Base-by-base conservation (phyloP, 768 basidiomycete genomes). In the Lactarius akahatsu region DNA sequence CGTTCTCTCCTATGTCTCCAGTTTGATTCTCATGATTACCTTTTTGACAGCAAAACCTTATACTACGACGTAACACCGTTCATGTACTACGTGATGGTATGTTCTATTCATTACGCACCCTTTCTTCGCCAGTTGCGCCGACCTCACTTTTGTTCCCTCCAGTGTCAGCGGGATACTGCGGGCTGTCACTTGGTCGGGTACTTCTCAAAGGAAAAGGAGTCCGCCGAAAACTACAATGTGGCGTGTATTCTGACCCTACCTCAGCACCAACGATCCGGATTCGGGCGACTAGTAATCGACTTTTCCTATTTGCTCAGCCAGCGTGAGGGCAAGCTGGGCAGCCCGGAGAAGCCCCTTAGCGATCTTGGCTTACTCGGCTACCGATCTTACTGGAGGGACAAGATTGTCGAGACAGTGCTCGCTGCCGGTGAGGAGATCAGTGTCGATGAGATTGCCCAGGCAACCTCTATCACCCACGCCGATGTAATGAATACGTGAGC, bases 1-100 rank as follows among this genome's bases (percentile, higher is more conserved):
- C 73, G 91, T 85, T 55, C 55, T 71, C 68, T 70, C 56, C 10
- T 26, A 9, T 45, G 15, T 54, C 30, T 52, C 34, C 20, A 15
- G 56, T 63, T 66, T 54, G 47, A 40, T 34, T 60, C 34, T 62
- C 56, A 43, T 47, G 16, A 10, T 28, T 8, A 18, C 45, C 50
- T 66, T 50, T 34, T 23, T 62, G 68, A 58, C 73, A 94, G 92
- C 81, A 99, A 99, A 82, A 98, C 96, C 18, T 81, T 99, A 70
- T 98, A 99, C 80, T 99, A 98, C 80, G 97, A 99, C 80, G 96
- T 98, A 72, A 98, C 98, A 66, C 97, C 97, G 2, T 99, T 99
- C 82, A 86, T 99, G 85, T 99, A 95, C 83, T 99, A 99, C 83
- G 91, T 96, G 77, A 96, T 99, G 96, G 94, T 92, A 71, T 72